These are phyloP conservation scores for Paxillus ammoniavirescens DNA, from an alignment of 768 basidiomycete species.

Conservation along the genomic window DNA sequence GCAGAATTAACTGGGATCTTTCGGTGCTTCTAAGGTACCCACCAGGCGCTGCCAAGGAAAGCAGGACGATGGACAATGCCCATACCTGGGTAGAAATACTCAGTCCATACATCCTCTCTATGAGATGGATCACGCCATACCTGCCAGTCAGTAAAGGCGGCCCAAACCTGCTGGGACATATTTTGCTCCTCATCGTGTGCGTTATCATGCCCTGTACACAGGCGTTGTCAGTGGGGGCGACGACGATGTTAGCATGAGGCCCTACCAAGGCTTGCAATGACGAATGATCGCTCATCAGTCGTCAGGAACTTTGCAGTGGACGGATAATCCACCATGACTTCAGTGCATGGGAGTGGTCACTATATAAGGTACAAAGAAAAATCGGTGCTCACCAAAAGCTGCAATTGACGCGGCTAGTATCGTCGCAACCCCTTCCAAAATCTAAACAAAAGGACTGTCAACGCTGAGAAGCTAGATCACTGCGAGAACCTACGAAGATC, in stretches of 20 bases:
- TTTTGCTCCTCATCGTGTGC: constrained; percentile 58
- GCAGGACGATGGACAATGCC: constrained; percentile 40
- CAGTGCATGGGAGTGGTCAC: background rate
- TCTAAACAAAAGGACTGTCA: background rate
- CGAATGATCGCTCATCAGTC: constrained; percentile 54
- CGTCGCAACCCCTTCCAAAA: constrained; percentile 50
- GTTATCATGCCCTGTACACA: constrained; percentile 51
- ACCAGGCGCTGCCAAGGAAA: constrained; percentile 61
- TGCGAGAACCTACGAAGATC: constrained; percentile 51
- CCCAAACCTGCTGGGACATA: constrained; percentile 49
- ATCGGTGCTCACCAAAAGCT: constrained; percentile 40
- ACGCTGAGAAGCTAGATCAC: background rate
- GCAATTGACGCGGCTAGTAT: constrained; percentile 54
- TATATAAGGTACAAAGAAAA: background rate
- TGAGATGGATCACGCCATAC: constrained; percentile 24
- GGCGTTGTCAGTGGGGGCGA: background rate
- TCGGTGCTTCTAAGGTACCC: constrained; percentile 26
- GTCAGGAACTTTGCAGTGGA: constrained; percentile 58
- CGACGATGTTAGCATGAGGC: background rate
- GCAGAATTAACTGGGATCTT: background rate
- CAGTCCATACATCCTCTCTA: background rate
- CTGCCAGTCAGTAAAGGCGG: constrained; percentile 65
- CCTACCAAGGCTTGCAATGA: constrained; percentile 57
- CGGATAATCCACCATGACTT: constrained; percentile 64
- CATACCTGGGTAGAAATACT: background rate